These are phyloP conservation scores for Lachancea sp. DNA, from an alignment of 805 yeast species.

Conservation along the genomic window DNA sequence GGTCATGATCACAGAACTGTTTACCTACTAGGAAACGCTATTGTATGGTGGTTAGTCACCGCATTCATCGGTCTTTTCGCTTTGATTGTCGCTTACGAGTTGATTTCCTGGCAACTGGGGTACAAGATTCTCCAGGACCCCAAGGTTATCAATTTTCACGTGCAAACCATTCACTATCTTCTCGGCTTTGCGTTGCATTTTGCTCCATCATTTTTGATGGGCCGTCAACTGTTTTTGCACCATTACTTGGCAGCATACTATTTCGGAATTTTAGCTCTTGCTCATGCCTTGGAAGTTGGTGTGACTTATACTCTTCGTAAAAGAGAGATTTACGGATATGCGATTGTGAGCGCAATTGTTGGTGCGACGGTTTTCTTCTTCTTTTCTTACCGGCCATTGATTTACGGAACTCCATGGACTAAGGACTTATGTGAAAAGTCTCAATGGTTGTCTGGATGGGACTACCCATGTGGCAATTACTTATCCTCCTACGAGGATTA, in stretches of 20 bases:
- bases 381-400: conserved; percentile 59
- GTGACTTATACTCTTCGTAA: conserved; percentile 38
- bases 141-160: conserved; percentile 56
- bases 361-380: conserved; percentile 48
- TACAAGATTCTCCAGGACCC: conserved; percentile 44
- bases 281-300: conserved; percentile 56
- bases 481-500: conserved; percentile 29
- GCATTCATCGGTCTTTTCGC: conserved; percentile 45
- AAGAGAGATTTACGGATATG: conserved; percentile 41
- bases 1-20: conserved; percentile 51
- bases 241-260: conserved; percentile 91
- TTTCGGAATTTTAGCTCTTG: conserved; percentile 73
- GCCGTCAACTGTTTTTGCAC: conserved; percentile 86
- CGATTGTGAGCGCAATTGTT: conserved; percentile 43
- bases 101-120: conserved; percentile 62
- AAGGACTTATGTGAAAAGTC: conserved; percentile 54
- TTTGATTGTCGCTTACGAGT: conserved; percentile 38
- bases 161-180: conserved; percentile 53
- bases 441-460: conserved; percentile 67
- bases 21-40: conserved; percentile 73
- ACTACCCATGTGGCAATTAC: conserved; percentile 71
- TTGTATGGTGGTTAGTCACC: conserved; percentile 69
- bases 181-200: conserved; percentile 70
- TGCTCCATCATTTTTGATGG: conserved; percentile 78
- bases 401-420: conserved; percentile 80